Evolutionary conservation across 805 yeast species (phyloP).

Genomic region (Candida morakotiae): DNA sequence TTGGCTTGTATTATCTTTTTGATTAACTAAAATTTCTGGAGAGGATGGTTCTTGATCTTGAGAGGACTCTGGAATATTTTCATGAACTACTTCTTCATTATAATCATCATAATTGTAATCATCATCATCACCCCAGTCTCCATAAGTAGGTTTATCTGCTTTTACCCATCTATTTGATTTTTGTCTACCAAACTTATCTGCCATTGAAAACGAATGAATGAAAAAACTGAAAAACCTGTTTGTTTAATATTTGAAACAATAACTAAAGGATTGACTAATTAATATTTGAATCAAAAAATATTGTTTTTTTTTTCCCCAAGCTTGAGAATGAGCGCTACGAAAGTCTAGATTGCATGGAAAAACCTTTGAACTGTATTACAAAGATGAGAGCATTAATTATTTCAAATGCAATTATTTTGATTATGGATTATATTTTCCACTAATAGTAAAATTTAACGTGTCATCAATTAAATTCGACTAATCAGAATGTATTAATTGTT

Average conservation of each 20-base stretch:
- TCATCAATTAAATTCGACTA: no score
- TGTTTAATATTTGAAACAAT: neutral
- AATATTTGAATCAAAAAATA: no score
- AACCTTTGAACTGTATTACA: no score
- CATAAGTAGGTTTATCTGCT: conserved; percentile 30
- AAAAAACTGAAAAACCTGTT: neutral
- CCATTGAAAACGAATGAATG: conserved; percentile 15
- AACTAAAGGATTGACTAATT: no score
- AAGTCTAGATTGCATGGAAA: no score
- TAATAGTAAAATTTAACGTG: no score
- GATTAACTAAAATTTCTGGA: neutral
- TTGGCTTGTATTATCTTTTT: neutral
- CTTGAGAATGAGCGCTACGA: no score
- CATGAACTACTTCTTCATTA: conserved; percentile 5
- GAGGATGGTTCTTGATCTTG: neutral
- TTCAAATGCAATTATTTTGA: no score
- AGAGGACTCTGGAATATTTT: neutral
- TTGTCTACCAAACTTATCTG: conserved; percentile 39
- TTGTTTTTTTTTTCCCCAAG: no score
- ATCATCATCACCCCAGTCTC: conserved; percentile 10
- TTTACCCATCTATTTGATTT: conserved; percentile 42
- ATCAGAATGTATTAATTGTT: no score
- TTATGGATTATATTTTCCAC: no score
- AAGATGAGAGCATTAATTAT: no score
- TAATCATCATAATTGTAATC: conserved; percentile 6